Percentiles rank a stretch among this genome's conserved stretches.
Conservation (phyloP, 805 yeast species). For the Starmerella etchellsii region DNA sequence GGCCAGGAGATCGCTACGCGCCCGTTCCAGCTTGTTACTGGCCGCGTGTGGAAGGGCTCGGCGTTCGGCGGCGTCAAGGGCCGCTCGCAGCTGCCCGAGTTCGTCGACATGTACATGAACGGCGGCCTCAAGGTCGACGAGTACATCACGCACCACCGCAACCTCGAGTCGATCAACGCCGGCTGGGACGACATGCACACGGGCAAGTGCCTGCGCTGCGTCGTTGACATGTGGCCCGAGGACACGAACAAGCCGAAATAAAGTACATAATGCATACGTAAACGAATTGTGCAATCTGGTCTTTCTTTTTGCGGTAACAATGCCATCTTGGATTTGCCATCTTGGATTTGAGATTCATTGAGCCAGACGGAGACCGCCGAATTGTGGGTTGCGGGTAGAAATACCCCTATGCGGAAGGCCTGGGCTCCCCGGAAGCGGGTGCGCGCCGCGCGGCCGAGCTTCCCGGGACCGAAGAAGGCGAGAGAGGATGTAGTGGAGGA, state of each 20-base stretch:
- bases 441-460: too few species aligned
- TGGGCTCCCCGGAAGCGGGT: too few species aligned
- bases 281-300: too few species aligned
- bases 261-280: too few species aligned
- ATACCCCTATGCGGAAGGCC: too few species aligned
- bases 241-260: slow-evolving; percentile 11
- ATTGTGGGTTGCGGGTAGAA: too few species aligned
- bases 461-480: too few species aligned
- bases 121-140: slow-evolving; percentile 85
- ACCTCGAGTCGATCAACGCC: slow-evolving; percentile 61
- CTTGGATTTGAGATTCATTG: too few species aligned
- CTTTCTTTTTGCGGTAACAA: too few species aligned
- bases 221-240: slow-evolving; percentile 27
- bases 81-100: slow-evolving; percentile 82
- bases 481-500: too few species aligned
- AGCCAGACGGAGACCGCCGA: too few species aligned
- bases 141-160: slow-evolving; percentile 82
- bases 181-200: slow-evolving; percentile 93
- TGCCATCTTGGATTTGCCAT: too few species aligned
- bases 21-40: slow-evolving; percentile 98
- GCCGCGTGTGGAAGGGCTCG: slow-evolving; percentile 97
- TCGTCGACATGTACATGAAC: slow-evolving; percentile 70
- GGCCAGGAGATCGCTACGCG: slow-evolving; percentile 94
- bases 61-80: slow-evolving; percentile 99
- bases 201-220: slow-evolving; percentile 92